Base-by-base conservation (phyloP, 352 stramenopile species). In the Thraustochytrium striatum region DNA sequence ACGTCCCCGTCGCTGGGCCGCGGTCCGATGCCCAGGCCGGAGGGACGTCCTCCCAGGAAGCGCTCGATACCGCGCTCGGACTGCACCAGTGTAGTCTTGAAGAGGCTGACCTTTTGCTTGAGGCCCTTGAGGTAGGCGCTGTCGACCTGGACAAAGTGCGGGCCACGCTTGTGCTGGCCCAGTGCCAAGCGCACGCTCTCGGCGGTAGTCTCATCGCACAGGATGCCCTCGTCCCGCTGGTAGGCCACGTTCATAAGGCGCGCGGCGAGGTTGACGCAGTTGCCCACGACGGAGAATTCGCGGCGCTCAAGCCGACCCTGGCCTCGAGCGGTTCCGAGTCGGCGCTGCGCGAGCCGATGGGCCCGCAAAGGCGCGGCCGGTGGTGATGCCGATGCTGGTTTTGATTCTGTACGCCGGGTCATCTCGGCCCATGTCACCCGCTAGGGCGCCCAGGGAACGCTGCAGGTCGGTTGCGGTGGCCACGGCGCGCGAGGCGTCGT, bases 251-350 rank as follows among this genome's bases (percentile, higher is more conserved):
- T 72, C 93, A 97, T 97, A 8, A 97, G 86, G 9, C 93, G 86
- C 11, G 93, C 93, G 1, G 89, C 91, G 2, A 97, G 81, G 65
- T 97, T 97, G n/a, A 97, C 93, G n/a, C 93, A 93, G 79, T 97
- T 90, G 0, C 93, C 93, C 0, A 97, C 84, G 21, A 97, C 90
- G 0, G 91, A 96, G 85, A 95, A 97, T 82, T 97, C 93, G 32
- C 92, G 87, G 0, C 93, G 86, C 36, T 75, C 65, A 11, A 38
- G 65, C 19, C 65, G 47, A 25, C 92, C 93, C 21, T 89, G 87
- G 79, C 92, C 91, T 80, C 58, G 33, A 0, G 19, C 9, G 9
- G 30, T 25, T 75, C 65, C 47, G 35, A 5, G 52, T 68, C 41
- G 16, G 44, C 25, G 16, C 43, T 2, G 19, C 33, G 35, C 38